Evolutionary conservation across 2,329 filamentous ascomycete genomes (phyloP), one percentile per base, ranked within the genome.

Genomic region (Beauveria brongniartii): DNA sequence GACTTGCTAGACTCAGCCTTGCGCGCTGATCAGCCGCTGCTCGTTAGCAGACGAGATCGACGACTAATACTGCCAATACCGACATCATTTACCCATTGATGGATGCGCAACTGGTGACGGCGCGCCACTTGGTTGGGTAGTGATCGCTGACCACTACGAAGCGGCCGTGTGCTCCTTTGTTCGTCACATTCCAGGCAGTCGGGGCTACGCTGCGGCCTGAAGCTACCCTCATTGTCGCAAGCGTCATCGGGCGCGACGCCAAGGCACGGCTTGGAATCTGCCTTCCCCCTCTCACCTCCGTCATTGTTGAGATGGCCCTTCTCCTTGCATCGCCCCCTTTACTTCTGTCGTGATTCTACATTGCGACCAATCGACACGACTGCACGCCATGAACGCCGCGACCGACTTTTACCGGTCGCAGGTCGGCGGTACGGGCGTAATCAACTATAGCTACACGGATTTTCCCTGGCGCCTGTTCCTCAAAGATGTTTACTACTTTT

Each of bases 371-470:
- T 22, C 26, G 18, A 37, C 52, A 26, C 24, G 40, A 53, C 41
- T 30, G 30, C 48, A 6, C 50, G 58, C 26, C 63, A 75, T 74
- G 72, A 65, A 64, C 58, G 61, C 64, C 8, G 65, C 64, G 54
- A 84, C 79, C 46, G 74, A 79, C 56, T 85, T 83, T 71, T 81
- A 83, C 67, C 80, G 78, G 64, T 85, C 82, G 3, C 83, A 86
- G 68, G 74, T 85, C 51, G 83, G 83, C 61, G 82, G 80, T 63
- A 70, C 75, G 58, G 76, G 77, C n/a, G 78, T 84, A 67, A 83
- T 82, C 70, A 83, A 80, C 72, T 85, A 85, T 71, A 76, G 77
- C 65, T 85, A 87, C 69, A 87, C 84, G 9, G 82, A 84, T 65
- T 72, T 76, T 65, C 82, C 82, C 1, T 78, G 74, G 70, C 76